phyloP scores from a whole-genome alignment of 2,329 filamentous ascomycete species.

The Xylaria sp. region DNA sequence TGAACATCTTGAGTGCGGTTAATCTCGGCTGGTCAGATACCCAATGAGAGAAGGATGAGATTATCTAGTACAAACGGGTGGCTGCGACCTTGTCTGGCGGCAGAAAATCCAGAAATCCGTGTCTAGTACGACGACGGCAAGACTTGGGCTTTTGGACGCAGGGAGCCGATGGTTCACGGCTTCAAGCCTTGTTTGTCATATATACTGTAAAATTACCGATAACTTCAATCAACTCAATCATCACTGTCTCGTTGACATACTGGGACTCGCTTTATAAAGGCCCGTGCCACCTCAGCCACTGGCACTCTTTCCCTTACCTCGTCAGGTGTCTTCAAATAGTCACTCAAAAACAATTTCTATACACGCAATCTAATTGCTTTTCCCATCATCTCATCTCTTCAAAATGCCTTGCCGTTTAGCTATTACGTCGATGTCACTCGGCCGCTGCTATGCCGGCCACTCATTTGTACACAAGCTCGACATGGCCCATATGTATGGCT shows the following conservation, averaged over 20 bases:
- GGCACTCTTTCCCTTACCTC: background rate
- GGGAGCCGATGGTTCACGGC: constrained; percentile 32
- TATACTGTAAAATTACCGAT: constrained; percentile 1
- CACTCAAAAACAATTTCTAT: background rate
- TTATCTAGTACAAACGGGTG: constrained; percentile 8
- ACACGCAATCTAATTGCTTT: background rate
- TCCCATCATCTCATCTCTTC: background rate
- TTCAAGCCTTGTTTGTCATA: constrained; percentile 28
- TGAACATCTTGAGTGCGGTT: constrained; percentile 21
- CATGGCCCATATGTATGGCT: constrained; percentile 71
- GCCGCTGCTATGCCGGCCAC: constrained; percentile 75
- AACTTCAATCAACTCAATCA: background rate
- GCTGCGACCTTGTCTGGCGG: constrained; percentile 10
- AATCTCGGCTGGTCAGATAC: constrained; percentile 21
- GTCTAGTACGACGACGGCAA: constrained; percentile 22
- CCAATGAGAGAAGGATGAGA: constrained; percentile 6
- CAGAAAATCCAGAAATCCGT: constrained; percentile 13
- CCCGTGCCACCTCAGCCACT: constrained; percentile 12
- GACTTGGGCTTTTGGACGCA: constrained; percentile 34
- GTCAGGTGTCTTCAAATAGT: background rate
- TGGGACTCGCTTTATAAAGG: constrained; percentile 16
- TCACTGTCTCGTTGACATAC: background rate
- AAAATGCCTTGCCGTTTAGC: constrained; percentile 67
- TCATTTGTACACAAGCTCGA: constrained; percentile 73
- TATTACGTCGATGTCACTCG: constrained; percentile 82